Evolutionary conservation across 495 filamentous ascomycete genomes (phyloP).

Genomic region (Evansstolkia leycettana): DNA sequence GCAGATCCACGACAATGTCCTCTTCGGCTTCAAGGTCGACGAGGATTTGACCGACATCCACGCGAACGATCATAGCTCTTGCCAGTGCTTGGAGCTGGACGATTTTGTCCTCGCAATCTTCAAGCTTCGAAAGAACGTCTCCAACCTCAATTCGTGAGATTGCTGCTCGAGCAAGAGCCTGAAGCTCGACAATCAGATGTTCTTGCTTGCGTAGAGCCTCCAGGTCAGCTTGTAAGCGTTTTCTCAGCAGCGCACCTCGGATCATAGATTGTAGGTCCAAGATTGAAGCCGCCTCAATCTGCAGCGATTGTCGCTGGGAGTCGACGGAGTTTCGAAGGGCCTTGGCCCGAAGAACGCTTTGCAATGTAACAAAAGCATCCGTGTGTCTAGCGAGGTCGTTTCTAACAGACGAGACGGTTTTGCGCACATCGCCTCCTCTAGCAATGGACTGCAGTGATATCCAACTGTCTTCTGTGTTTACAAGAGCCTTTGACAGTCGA

Average conservation of each 20-base stretch:
- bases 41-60: conserved; percentile 55
- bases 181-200: conserved; percentile 47
- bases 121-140: conserved; percentile 56
- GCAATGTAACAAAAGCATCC: conserved; percentile 16
- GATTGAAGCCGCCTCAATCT: conserved; percentile 20
- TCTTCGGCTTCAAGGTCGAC: conserved; percentile 72
- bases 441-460: conserved; percentile 27
- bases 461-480: conserved; percentile 13
- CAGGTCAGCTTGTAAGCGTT: conserved; percentile 28
- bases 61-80: conserved; percentile 67
- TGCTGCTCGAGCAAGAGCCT: conserved; percentile 64
- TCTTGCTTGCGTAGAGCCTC: conserved; percentile 49
- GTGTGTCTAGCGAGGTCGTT: conserved; percentile 16
- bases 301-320: conserved; percentile 18
- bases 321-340: conserved; percentile 24
- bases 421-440: conserved; percentile 25
- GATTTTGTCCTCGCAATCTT: conserved; percentile 67
- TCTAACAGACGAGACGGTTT: conserved; percentile 13
- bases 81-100: conserved; percentile 58
- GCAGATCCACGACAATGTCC: conserved; percentile 57
- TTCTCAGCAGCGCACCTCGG: conserved; percentile 34
- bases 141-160: conserved; percentile 62
- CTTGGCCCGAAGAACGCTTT: conserved; percentile 21
- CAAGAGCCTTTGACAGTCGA: conserved; percentile 19
- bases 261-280: conserved; percentile 33